Conservation (phyloP, 495 filamentous ascomycete species). For the Penicillium waksmanii region DNA sequence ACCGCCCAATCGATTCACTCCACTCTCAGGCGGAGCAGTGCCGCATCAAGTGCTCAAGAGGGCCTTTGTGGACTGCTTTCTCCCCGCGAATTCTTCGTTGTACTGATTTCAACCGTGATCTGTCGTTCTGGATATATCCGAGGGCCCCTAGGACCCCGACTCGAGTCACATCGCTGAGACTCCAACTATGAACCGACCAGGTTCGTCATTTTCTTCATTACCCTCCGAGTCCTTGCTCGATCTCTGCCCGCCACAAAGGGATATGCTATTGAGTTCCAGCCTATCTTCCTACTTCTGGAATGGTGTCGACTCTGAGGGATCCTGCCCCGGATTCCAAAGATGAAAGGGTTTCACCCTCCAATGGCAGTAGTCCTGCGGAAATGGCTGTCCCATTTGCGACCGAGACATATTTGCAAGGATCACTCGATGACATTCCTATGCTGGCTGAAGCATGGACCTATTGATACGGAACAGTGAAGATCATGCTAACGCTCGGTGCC, state of each 20-base stretch:
- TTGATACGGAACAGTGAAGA: constrained; percentile 13
- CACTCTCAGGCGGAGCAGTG: constrained; percentile 41
- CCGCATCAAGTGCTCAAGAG: constrained; percentile 44
- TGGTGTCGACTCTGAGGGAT: constrained; percentile 2
- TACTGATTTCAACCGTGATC: constrained; percentile 12
- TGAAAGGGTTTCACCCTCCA: constrained; percentile 21
- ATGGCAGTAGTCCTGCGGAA: constrained; percentile 28
- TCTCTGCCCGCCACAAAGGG: constrained; percentile 17
- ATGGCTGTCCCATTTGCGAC: constrained; percentile 32
- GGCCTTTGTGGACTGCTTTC: constrained; percentile 33
- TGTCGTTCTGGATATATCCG: constrained; percentile 16
- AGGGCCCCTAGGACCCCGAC: constrained; percentile 8
- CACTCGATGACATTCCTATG: constrained; percentile 24
- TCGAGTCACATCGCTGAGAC: constrained; percentile 5
- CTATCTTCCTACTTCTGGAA: neutral
- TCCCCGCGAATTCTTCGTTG: constrained; percentile 25
- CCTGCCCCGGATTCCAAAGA: neutral
- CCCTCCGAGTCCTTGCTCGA: constrained; percentile 13
- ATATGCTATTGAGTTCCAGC: neutral
- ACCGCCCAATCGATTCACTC: constrained; percentile 39
- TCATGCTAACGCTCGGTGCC: constrained; percentile 35
- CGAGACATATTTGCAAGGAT: constrained; percentile 30
- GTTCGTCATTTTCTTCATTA: constrained; percentile 39
- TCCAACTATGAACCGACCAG: constrained; percentile 48
- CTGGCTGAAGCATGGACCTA: constrained; percentile 21